These are phyloP conservation scores for Lonicera japonica DNA, from an alignment of 129 eudicot genomes.

Conservation along the genomic window DNA sequence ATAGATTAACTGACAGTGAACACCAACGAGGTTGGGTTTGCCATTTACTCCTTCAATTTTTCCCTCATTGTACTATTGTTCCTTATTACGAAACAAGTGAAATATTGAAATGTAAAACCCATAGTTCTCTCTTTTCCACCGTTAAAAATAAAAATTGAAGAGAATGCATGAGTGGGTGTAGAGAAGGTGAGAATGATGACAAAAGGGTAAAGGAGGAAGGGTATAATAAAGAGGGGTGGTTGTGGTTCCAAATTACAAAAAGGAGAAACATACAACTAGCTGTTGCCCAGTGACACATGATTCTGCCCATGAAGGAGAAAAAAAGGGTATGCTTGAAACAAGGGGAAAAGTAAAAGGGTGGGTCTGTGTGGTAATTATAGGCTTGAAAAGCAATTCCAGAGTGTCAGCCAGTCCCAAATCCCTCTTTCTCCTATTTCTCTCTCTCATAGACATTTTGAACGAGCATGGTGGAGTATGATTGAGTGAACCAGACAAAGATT, in stretches of 20 bases:
- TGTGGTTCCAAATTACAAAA: conserved; percentile 17
- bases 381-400: conserved; percentile 22
- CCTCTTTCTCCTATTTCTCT: conserved; percentile 16
- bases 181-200: not conserved
- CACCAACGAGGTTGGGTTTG: too few species aligned
- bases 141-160: too few species aligned
- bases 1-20: too few species aligned
- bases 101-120: too few species aligned
- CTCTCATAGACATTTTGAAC: conserved; percentile 10
- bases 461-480: conserved; percentile 27
- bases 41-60: too few species aligned
- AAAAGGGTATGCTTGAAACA: conserved; percentile 11
- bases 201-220: not conserved
- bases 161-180: too few species aligned
- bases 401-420: conserved; percentile 19
- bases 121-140: too few species aligned
- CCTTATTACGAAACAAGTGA: too few species aligned
- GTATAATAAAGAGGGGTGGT: conserved; percentile 4
- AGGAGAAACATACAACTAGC: conserved; percentile 13
- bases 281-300: conserved; percentile 21
- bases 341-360: conserved; percentile 22
- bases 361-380: conserved; percentile 16
- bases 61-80: too few species aligned
- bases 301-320: conserved; percentile 27
- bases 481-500: conserved; percentile 38